Base-by-base conservation (phyloP, 2,329 filamentous ascomycete species). In the Pleomassaria siparia region DNA sequence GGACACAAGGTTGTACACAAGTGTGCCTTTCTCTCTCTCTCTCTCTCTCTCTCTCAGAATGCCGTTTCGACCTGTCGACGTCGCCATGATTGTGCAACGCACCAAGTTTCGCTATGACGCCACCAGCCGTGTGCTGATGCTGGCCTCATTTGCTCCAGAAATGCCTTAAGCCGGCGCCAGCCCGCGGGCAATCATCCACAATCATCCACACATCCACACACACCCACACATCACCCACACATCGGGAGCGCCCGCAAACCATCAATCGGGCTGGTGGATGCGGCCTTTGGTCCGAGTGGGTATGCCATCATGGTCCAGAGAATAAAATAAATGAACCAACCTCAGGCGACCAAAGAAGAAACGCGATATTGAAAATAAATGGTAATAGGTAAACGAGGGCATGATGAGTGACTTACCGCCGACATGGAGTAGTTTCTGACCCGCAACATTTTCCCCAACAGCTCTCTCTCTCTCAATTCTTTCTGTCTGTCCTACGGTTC, bases 391-490 rank as follows among this genome's bases (percentile, higher is more conserved):
- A 7, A 12, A 28, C 12, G 25, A 28, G 25, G 25, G 44, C n/a
- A 49, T 41, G 35, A 43, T 15, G 42, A 43, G 43, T 42, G 46
- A 37, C 67, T 66, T 57, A 70, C 67, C 47, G 62, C 66, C 6
- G 63, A 67, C 20, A 70, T 69, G 13, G 64, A 68, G 49, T 70
- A 70, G 46, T 64, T 70, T 46, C 66, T 59, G 43, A 62, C 54
- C 33, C 62, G 61, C 41, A 61, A 51, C 62, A 66, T 67, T 16
- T 11, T 15, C 35, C 16, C 16, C 21, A 16, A 13, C 33, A n/a
- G 24, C 30, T 12, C 30, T 29, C 42, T 15, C 20, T n/a, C 20
- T n/a, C 25, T 30, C n/a, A n/a, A n/a, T n/a, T n/a, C n/a, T n/a
- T n/a, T n/a, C n/a, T n/a, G n/a, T n/a, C n/a, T n/a, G n/a, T n/a